Base-by-base conservation (phyloP, 169 alveolate genomes). In the Blepharisma undulans region DNA sequence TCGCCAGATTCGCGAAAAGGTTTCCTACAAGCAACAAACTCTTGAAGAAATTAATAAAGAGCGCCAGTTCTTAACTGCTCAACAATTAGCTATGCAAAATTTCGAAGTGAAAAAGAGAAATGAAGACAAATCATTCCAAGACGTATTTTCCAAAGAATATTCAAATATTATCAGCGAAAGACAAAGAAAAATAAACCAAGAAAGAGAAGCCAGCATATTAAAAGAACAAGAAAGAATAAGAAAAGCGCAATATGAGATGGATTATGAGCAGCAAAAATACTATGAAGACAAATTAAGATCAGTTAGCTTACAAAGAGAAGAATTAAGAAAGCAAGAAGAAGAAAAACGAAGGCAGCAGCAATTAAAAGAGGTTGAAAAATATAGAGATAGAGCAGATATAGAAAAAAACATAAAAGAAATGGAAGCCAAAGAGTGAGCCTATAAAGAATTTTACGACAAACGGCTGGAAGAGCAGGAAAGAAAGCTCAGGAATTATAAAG, bases 181-280 rank as follows among this genome's bases (percentile, higher is more conserved):
- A 6, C 36, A 82, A 21, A 21, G 29, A 32, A 60, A 36, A 59
- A 32, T 36, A 22, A 21, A 82, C 22, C 74, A 36, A 33, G 60
- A 36, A 27, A 82, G 76, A 21, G 78, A 82, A 82, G 34, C 2
- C 25, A 2, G 21, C 29, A 34, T 21, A 82, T 18, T n/a, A 7
- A 4, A 21, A 22, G 89, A 34, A 34, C 89, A 82, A 82, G 77
- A 82, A 34, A 82, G 89, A 59, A 82, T 34, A 33, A 82, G 34
- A 82, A 82, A 21, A 22, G 60, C 89, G 14, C 77, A 60, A 82
- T 1, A 36, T 21, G 74, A 60, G 34, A 19, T 48, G 34, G 89
- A 82, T 4, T 4, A 33, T 22, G 74, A 82, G 12, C 8, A 59
- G 1, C 89, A 22, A n/a, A 33, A 59, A 82, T 16, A 3, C 25